Base-by-base conservation (phyloP, 179 eudicot species). In the Beta macrorhiza region DNA sequence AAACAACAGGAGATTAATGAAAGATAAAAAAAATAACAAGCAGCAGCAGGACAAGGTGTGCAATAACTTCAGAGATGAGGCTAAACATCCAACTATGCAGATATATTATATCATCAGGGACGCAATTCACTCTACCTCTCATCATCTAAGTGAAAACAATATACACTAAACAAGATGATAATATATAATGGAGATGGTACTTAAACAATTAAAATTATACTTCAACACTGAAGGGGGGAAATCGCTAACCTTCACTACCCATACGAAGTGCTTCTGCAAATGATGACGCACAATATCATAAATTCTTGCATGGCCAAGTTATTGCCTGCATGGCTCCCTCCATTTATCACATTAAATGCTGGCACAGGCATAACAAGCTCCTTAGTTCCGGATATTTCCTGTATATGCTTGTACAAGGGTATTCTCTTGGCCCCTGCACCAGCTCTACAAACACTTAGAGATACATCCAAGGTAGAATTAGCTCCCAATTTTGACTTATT, bases 311-410 rank as follows among this genome's bases (percentile, higher is more conserved):
- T 95, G 78, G 99, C 99, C 82, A 95, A 84, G 79, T 91, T 93
- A 86, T 95, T 95, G 22, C 99, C 99, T 67, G 99, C 99, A 83
- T 95, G 99, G 89, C 99, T 95, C 52, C 99, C 99, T 83, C 99
- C 99, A 85, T 95, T 95, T 14, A 95, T 95, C 81, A 95, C 99
- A 86, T 95, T 95, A 89, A 95, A 95, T 67, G 99, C 99, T 61
- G 98, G 99, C 85, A 95, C 99, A 15, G 99, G 99, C 99, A 95
- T 95, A 80, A 95, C 99, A 77, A 93, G 97, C 82, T 95, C 99
- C 88, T 91, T 91, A n/a, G 98, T 95, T 63, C 97, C 92, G 14
- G 99, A 95, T 78, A 93, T 78, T 76, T 95, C 99, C 82, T 95
- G 99, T 75, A 95, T 93, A 86, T 95, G 99, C 84, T 93, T 89